Conservation (phyloP, 2,329 filamentous ascomycete species). For the Ophiostoma ulmi region DNA sequence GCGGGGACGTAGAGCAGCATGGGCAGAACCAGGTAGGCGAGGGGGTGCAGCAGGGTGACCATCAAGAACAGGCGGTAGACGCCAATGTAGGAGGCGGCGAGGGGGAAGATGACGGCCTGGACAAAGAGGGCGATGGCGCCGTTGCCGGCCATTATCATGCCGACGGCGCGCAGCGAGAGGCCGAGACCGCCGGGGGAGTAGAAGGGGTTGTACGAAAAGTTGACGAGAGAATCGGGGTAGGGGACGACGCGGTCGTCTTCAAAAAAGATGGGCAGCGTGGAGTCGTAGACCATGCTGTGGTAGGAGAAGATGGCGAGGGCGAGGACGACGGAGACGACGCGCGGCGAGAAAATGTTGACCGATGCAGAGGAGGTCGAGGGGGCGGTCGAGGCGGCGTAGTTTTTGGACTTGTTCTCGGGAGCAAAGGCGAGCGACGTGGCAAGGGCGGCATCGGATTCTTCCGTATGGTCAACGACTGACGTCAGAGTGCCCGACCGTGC, state of each 20-base stretch:
- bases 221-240: constrained; percentile 30
- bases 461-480: constrained; percentile 32
- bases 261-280: constrained; percentile 86
- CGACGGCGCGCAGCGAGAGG: constrained; percentile 57
- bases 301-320: constrained; percentile 88
- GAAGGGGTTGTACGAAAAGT: constrained; percentile 40
- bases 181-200: constrained; percentile 59
- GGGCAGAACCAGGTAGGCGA: constrained; percentile 57
- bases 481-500: constrained; percentile 32
- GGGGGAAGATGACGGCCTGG: constrained; percentile 64
- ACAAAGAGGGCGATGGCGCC: constrained; percentile 66
- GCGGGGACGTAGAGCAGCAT: constrained; percentile 52
- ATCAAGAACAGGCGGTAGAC: constrained; percentile 56
- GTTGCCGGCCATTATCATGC: constrained; percentile 50
- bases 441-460: background rate
- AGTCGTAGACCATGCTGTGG: constrained; percentile 92
- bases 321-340: constrained; percentile 70
- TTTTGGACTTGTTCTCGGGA: background rate
- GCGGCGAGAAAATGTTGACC: constrained; percentile 48
- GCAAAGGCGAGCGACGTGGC: background rate
- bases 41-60: constrained; percentile 55
- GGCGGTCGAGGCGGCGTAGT: constrained; percentile 16
- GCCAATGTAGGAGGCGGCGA: constrained; percentile 54
- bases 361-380: constrained; percentile 26
- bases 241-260: constrained; percentile 60